Evolutionary conservation across 2,329 filamentous ascomycete genomes (phyloP).

Genomic region (Neophaeococcomyces mojaviensis): DNA sequence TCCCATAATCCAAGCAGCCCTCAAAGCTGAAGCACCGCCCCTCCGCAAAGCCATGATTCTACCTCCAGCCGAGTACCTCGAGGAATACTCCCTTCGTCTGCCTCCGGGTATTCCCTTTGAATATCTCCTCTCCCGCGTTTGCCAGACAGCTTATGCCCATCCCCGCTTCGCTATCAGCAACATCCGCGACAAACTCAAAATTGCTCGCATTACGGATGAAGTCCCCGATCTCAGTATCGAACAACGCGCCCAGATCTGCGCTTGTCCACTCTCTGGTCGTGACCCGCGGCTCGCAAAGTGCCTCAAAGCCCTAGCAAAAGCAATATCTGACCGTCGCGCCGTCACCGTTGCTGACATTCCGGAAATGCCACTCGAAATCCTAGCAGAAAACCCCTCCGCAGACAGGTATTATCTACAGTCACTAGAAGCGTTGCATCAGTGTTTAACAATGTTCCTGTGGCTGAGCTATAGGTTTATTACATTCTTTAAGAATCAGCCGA

Average conservation of each 20-base stretch:
- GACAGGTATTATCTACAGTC: conserved; percentile 53
- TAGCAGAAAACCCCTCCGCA: conserved; percentile 50
- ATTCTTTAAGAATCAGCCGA: conserved; percentile 64
- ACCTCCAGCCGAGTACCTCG: conserved; percentile 62
- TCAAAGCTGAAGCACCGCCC: conserved; percentile 56
- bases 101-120: conserved; percentile 72
- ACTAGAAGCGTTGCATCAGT: conserved; percentile 73
- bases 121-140: conserved; percentile 69
- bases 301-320: conserved; percentile 57
- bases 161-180: conserved; percentile 63
- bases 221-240: conserved; percentile 58
- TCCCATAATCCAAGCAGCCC: conserved; percentile 51
- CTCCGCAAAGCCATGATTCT: conserved; percentile 65
- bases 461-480: conserved; percentile 81
- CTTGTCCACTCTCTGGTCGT: conserved; percentile 52
- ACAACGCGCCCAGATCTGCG: conserved; percentile 69
- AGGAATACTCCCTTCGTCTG: conserved; percentile 74
- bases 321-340: conserved; percentile 59
- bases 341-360: conserved; percentile 66
- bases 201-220: conserved; percentile 68
- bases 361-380: conserved; percentile 62
- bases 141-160: conserved; percentile 59
- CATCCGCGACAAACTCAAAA: conserved; percentile 53
- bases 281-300: conserved; percentile 41
- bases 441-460: conserved; percentile 83